Conservation (phyloP, 768 basidiomycete genomes). For the Tylopilus cervinicoccineus region DNA sequence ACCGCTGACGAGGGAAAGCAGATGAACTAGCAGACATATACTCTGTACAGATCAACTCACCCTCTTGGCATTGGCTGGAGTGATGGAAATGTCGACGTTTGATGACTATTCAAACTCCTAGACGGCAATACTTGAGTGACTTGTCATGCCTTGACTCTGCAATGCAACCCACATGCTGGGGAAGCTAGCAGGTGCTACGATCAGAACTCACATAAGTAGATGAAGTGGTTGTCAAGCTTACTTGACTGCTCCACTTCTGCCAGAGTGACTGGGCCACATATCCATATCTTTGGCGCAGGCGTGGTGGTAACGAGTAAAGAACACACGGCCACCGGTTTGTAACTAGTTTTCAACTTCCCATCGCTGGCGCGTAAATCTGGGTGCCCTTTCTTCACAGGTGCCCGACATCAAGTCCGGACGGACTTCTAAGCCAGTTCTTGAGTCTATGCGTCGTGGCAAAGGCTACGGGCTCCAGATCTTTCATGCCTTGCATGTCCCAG, state of each 20-base stretch:
- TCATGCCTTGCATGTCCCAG: neutral
- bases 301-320: neutral
- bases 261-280: conserved; percentile 7
- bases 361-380: too few relatives aligned
- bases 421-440: too few relatives aligned
- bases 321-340: too few relatives aligned
- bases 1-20: conserved; percentile 30
- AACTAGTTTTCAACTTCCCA: too few relatives aligned
- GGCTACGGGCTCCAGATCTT: too few relatives aligned
- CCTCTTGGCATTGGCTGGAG: conserved; percentile 7
- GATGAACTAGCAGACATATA: neutral
- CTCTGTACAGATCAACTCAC: conserved; percentile 6
- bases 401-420: too few relatives aligned
- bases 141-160: neutral
- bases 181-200: conserved; percentile 7
- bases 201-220: neutral
- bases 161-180: conserved; percentile 9
- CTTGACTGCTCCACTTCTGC: conserved; percentile 4
- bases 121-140: neutral
- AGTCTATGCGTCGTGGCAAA: too few relatives aligned
- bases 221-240: conserved; percentile 11
- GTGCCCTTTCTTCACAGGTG: too few relatives aligned
- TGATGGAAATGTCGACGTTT: neutral
- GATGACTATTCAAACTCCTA: neutral
- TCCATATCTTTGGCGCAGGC: neutral